These are phyloP conservation scores for Lactarius quietus DNA, from an alignment of 768 basidiomycete genomes.

Conservation along the genomic window DNA sequence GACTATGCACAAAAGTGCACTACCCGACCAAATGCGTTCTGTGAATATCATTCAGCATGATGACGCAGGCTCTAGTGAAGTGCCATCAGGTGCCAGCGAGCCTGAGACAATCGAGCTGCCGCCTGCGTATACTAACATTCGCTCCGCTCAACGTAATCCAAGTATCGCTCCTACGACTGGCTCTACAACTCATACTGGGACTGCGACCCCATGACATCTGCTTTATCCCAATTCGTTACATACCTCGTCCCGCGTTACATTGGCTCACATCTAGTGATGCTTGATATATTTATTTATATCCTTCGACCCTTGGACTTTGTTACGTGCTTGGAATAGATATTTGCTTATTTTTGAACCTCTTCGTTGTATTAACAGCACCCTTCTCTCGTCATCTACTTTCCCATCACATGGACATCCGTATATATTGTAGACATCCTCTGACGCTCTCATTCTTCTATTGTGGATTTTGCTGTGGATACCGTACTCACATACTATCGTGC, in stretches of 20 bases:
- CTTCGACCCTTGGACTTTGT: neutral
- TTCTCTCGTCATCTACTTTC: neutral
- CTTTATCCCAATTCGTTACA: no score
- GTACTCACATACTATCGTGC: neutral
- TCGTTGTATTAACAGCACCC: constrained; percentile 10
- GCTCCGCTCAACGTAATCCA: no score
- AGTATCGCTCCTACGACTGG: no score
- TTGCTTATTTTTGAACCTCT: neutral
- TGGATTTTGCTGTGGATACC: constrained; percentile 3
- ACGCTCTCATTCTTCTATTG: neutral
- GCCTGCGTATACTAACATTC: constrained; percentile 60
- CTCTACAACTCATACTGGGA: no score
- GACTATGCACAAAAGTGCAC: constrained; percentile 42
- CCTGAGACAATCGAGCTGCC: constrained; percentile 79
- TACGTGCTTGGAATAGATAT: constrained; percentile 7
- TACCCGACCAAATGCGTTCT: constrained; percentile 41
- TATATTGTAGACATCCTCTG: neutral
- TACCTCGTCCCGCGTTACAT: no score
- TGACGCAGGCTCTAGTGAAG: constrained; percentile 55
- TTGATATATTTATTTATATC: neutral
- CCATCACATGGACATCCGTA: neutral
- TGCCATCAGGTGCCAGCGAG: constrained; percentile 35
- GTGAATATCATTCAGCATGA: constrained; percentile 85
- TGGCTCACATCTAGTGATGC: no score
- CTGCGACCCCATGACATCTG: no score